Percentiles rank a stretch among this genome's conserved stretches.
Evolutionary conservation across 2,329 filamentous ascomycete genomes (phyloP).

Genomic region (Chalaropsis ovoidea): DNA sequence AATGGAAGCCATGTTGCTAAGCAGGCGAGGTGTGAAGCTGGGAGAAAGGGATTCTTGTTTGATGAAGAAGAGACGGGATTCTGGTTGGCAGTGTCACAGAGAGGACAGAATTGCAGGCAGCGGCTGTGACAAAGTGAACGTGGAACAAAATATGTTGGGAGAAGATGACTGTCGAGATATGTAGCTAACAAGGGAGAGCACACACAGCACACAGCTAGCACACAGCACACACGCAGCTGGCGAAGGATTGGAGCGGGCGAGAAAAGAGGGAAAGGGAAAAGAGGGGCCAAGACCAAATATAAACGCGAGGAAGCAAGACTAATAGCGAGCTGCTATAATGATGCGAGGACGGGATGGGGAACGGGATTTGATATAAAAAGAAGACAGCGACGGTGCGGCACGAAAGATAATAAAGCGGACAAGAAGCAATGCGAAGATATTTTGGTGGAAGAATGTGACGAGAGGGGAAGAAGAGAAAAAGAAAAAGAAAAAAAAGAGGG

Average conservation of each 20-base stretch:
- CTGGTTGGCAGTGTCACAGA: not conserved
- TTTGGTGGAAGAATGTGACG: conserved; percentile 9
- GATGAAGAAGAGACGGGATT: conserved; percentile 24
- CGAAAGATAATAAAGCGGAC: conserved; percentile 11
- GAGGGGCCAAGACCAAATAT: conserved; percentile 17
- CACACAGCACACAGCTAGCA: no score
- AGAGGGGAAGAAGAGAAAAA: not conserved
- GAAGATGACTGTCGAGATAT: conserved; percentile 1
- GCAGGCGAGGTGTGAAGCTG: not conserved
- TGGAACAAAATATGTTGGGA: conserved; percentile 11
- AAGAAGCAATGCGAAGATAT: conserved; percentile 4
- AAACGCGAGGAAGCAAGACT: conserved; percentile 5
- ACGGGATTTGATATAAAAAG: not conserved
- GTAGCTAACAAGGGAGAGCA: not conserved
- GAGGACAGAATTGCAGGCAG: not conserved
- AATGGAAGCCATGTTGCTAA: conserved; percentile 19
- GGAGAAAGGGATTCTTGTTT: not conserved
- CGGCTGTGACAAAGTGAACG: not conserved
- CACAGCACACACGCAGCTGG: no score
- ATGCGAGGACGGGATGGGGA: not conserved
- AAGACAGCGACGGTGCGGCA: conserved; percentile 8
- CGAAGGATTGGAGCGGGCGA: conserved; percentile 6
- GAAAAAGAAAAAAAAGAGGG: not conserved
- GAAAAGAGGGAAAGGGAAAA: not conserved
- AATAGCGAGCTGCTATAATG: conserved; percentile 8